A percentile compares a stretch with the other conserved stretches of the same genome.
phyloP scores from a whole-genome alignment of 2,329 filamentous ascomycete species.

The Colletotrichum chrysophilum region DNA sequence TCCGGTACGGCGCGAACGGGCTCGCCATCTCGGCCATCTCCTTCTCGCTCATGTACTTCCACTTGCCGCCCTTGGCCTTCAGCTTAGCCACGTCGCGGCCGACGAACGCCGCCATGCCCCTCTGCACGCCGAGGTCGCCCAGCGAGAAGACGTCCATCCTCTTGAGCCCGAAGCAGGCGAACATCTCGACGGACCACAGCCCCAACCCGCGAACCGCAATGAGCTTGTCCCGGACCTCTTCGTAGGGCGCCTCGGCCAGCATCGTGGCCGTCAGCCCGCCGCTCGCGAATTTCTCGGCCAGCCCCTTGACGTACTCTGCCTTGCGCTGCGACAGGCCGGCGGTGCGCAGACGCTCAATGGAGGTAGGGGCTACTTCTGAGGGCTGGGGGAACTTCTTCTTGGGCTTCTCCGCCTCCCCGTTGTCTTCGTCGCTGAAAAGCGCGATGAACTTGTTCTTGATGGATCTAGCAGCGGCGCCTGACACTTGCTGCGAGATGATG shows the following conservation, averaged over 20 bases:
- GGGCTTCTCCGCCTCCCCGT: constrained; percentile 27
- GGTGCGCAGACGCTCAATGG: constrained; percentile 74
- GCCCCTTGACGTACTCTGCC: constrained; percentile 89
- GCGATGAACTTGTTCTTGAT: constrained; percentile 87
- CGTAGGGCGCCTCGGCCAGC: constrained; percentile 80
- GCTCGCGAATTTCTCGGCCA: constrained; percentile 79
- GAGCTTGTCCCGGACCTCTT: constrained; percentile 82
- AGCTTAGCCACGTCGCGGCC: constrained; percentile 85
- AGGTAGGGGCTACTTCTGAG: constrained; percentile 67
- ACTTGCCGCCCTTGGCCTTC: constrained; percentile 80
- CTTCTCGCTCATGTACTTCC: constrained; percentile 96
- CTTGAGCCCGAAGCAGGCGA: constrained; percentile 94
- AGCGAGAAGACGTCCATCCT: constrained; percentile 91
- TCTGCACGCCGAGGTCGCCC: constrained; percentile 91
- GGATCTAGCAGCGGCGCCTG: constrained; percentile 85
- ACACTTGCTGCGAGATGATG: constrained; percentile 97
- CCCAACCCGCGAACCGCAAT: constrained; percentile 88
- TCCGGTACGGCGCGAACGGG: constrained; percentile 85
- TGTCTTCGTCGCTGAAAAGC: constrained; percentile 62
- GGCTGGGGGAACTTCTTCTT: constrained; percentile 72
- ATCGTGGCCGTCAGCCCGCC: constrained; percentile 79
- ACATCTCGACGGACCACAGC: constrained; percentile 96
- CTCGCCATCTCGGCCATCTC: constrained; percentile 88
- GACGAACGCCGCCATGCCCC: constrained; percentile 88
- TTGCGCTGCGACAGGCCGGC: constrained; percentile 94